phyloP scores from a whole-genome alignment of 2,329 filamentous ascomycete genomes.

The Eutypella sp. region DNA sequence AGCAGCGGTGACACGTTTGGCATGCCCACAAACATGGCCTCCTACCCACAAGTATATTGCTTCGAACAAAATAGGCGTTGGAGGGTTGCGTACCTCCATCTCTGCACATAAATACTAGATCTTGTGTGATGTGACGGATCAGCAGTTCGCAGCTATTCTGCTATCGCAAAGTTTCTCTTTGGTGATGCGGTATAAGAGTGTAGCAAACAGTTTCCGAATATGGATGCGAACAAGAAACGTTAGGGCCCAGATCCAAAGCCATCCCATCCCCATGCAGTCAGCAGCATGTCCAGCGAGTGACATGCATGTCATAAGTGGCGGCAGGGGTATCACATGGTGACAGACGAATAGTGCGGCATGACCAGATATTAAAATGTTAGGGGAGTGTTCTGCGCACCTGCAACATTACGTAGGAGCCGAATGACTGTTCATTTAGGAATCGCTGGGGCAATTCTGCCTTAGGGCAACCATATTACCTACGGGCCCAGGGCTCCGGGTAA shows the following conservation, averaged over 20 bases:
- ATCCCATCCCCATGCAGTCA: constrained; percentile 14
- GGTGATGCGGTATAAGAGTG: neutral
- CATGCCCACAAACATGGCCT: constrained; percentile 20
- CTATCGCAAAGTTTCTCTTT: constrained; percentile 8
- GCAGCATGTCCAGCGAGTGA: constrained; percentile 10
- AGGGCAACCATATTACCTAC: too few species aligned
- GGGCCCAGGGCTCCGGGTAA: too few species aligned
- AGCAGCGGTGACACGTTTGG: constrained; percentile 22
- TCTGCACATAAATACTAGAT: constrained; percentile 37
- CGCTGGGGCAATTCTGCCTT: too few species aligned
- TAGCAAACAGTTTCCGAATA: constrained; percentile 4
- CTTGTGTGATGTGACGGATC: constrained; percentile 48
- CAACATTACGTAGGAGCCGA: neutral
- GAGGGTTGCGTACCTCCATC: constrained; percentile 27
- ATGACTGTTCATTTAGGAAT: too few species aligned
- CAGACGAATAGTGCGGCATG: constrained; percentile 10
- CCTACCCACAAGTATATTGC: constrained; percentile 15
- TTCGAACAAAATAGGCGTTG: constrained; percentile 18
- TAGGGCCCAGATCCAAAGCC: neutral
- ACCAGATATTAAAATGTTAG: constrained; percentile 13
- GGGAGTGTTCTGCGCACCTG: constrained; percentile 10
- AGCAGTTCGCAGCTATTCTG: constrained; percentile 24
- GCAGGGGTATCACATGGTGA: constrained; percentile 28
- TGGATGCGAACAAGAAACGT: neutral
- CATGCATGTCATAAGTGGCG: constrained; percentile 23